Evolutionary conservation across 1,139 yeast genomes (phyloP).

Genomic region (Zygosaccharomyces pseudobailii): DNA sequence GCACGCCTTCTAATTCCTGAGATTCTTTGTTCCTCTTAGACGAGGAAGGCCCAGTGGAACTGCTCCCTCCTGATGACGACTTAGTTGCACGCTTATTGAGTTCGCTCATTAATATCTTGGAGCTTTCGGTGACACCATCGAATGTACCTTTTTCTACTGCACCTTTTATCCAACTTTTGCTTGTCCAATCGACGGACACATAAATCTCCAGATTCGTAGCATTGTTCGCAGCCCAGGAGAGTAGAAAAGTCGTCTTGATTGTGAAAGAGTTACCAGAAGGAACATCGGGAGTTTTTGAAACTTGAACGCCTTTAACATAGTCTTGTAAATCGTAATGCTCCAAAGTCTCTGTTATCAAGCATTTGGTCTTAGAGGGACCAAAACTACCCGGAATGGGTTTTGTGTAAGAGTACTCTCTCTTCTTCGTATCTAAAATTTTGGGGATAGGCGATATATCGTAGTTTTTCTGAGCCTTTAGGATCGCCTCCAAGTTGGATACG

Average conservation of each 20-base stretch:
- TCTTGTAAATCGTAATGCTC: conserved; percentile 56
- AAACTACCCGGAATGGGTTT: conserved; percentile 81
- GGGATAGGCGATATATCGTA: conserved; percentile 59
- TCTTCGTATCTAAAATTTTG: conserved; percentile 39
- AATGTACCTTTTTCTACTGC: conserved; percentile 61
- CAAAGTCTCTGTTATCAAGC: conserved; percentile 66
- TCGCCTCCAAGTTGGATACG: conserved; percentile 45
- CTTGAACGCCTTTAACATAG: conserved; percentile 56
- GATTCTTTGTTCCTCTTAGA: conserved; percentile 16
- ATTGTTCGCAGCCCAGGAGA: conserved; percentile 73
- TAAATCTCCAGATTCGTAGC: conserved; percentile 63
- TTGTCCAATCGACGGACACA: conserved; percentile 72
- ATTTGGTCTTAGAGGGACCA: conserved; percentile 90
- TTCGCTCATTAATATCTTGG: conserved; percentile 44
- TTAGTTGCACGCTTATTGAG: conserved; percentile 34
- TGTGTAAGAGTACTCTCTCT: conserved; percentile 60
- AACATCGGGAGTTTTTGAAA: conserved; percentile 85
- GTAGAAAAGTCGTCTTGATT: conserved; percentile 55
- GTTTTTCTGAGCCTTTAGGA: conserved; percentile 65
- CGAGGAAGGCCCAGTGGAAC: not conserved
- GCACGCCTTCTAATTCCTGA: conserved; percentile 20
- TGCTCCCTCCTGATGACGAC: conserved; percentile 2
- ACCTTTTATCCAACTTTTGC: conserved; percentile 43
- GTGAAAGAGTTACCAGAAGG: conserved; percentile 85
- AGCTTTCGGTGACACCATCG: conserved; percentile 58